Base-by-base conservation (phyloP, 2,329 filamentous ascomycete genomes). In the Paramyrothecium sp. region DNA sequence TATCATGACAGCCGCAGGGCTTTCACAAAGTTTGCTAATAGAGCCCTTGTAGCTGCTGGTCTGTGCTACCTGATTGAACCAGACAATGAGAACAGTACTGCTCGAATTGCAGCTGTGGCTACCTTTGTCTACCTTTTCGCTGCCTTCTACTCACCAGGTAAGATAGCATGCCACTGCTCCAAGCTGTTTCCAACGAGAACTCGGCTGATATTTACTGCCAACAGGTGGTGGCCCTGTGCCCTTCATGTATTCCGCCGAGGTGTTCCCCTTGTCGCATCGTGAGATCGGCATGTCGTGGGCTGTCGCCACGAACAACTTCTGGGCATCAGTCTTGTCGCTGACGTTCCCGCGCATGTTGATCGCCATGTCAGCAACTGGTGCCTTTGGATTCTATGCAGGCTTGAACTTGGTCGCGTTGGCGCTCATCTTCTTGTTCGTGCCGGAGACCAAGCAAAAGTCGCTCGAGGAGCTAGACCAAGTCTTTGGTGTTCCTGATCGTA, bases 351-450 rank as follows among this genome's bases (percentile, higher is more conserved):
- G 73, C 2, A 77, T 82, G 73, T 61, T 81, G 7, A 58, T 66
- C 17, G 65, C 65, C 20, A 65, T 76, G 59, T 67, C 64, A 0
- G 58, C 69, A 1, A 68, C 68, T 1, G 73, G 74, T 1, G 69
- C 70, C 0, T 74, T 65, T 62, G 79, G 83, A 3, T 86, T 89
- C 66, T 89, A 88, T 58, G 79, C 71, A 16, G 83, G 73, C 0
- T 72, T 89, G 8, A 90, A 89, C 60, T 61, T 87, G 3, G 65
- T 83, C 2, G 86, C 86, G 0, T 75, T 88, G 17, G 57, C 84
- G 22, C 82, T 89, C 75, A 88, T 89, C 61, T 88, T 87, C 74
- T 73, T 88, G 46, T 83, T 80, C 67, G 71, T 85, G 1, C 82
- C 81, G 1, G 82, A 84, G 66, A 84, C 81, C 3, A 84, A 82